Evolutionary conservation across 148 eudicot genomes (phyloP).

Genomic region (Rhododendron mucronatum): DNA sequence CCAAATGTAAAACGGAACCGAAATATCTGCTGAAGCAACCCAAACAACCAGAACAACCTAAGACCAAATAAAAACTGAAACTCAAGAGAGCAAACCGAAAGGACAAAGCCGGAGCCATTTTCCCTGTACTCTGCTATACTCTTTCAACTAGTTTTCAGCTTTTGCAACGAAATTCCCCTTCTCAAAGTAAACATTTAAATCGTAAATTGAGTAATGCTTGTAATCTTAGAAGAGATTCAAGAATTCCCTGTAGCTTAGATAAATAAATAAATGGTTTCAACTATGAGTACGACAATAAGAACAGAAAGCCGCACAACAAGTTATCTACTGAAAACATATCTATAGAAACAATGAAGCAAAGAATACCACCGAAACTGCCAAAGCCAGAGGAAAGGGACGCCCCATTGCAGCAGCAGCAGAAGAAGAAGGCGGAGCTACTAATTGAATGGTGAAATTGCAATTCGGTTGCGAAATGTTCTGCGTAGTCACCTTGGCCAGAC

Average conservation of each 20-base stretch:
- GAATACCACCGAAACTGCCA: constrained; percentile 15
- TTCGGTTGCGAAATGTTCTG: constrained; percentile 57
- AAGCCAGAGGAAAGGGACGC: constrained; percentile 9
- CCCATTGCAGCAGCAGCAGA: not conserved
- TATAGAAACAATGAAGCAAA: constrained; percentile 13
- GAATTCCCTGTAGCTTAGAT: not conserved
- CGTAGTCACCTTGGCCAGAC: constrained; percentile 52
- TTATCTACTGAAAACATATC: constrained; percentile 1
- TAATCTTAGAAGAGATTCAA: not conserved
- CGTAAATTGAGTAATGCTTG: not conserved
- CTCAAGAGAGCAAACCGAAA: too few relatives aligned
- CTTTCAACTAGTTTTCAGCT: too few relatives aligned
- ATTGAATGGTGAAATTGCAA: constrained; percentile 78
- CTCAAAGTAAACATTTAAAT: not conserved
- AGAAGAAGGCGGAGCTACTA: constrained; percentile 23
- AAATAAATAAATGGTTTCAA: constrained; percentile 11
- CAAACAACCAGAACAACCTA: too few relatives aligned
- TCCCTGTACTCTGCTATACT: too few relatives aligned
- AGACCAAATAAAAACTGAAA: too few relatives aligned
- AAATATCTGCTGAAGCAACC: too few relatives aligned
- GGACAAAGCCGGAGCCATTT: too few relatives aligned
- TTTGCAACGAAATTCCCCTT: too few relatives aligned
- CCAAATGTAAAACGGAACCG: too few relatives aligned
- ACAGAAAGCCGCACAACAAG: not conserved
- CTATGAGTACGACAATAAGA: not conserved